phyloP scores from a whole-genome alignment of 176 grass and related monocot species.

The Eragrostis nindensis region DNA sequence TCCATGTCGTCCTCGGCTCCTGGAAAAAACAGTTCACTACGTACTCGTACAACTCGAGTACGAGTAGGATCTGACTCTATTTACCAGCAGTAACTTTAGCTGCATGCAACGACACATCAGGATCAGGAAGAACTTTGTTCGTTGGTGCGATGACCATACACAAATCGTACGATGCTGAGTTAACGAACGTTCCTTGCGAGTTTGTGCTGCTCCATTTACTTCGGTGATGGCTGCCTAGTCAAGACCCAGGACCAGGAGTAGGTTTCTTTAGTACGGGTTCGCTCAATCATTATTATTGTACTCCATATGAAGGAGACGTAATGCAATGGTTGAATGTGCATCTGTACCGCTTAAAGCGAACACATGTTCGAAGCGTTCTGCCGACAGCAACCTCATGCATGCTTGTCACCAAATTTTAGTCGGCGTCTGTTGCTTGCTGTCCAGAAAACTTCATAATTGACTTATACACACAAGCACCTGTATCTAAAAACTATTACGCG shows the following conservation, averaged over 20 bases:
- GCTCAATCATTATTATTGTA: background rate
- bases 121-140: background rate
- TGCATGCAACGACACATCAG: background rate
- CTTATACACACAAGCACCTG: background rate
- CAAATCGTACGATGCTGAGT: background rate
- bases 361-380: background rate
- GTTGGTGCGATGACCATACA: background rate
- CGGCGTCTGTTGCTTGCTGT: background rate
- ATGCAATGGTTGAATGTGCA: background rate
- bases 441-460: background rate
- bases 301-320: background rate
- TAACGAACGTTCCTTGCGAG: background rate
- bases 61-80: background rate
- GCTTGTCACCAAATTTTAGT: background rate
- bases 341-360: background rate
- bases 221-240: background rate
- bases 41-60: background rate
- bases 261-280: background rate
- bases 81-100: background rate
- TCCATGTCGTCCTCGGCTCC: background rate
- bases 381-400: background rate
- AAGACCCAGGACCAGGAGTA: background rate
- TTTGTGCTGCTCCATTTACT: background rate
- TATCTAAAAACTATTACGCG: background rate
- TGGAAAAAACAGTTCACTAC: background rate